These are phyloP conservation scores for Zea mays DNA, from an alignment of 176 grass and related monocot genomes.

Conservation along the genomic window DNA sequence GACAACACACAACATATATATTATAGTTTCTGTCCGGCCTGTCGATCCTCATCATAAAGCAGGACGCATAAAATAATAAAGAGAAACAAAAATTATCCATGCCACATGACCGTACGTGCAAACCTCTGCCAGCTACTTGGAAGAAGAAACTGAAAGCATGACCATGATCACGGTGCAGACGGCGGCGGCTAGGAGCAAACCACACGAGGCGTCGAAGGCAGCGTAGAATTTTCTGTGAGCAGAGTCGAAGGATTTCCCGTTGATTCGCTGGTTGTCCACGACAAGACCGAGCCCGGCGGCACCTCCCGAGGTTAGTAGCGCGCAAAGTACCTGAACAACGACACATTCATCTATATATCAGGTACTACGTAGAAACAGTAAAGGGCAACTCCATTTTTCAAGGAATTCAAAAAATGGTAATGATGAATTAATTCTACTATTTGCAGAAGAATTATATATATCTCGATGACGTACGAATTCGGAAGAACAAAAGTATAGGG, in stretches of 20 bases:
- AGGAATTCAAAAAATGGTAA: too few relatives aligned
- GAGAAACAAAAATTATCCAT: neutral
- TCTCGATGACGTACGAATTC: too few relatives aligned
- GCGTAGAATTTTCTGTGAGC: neutral
- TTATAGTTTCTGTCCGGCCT: neutral
- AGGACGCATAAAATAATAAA: neutral
- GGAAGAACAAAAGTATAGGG: too few relatives aligned
- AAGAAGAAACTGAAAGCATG: neutral
- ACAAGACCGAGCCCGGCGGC: neutral
- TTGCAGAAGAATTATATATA: too few relatives aligned
- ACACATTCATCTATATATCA: neutral
- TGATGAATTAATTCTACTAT: accelerated
- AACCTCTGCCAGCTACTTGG: neutral
- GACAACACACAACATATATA: neutral
- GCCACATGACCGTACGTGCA: too few relatives aligned
- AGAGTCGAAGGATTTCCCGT: accelerated
- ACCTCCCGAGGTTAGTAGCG: neutral
- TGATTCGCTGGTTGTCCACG: neutral
- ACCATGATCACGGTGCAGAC: slow-evolving; percentile 4
- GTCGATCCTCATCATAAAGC: neutral
- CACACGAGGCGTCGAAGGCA: neutral
- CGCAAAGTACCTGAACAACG: neutral
- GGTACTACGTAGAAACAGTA: too few relatives aligned
- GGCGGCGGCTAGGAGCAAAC: neutral
- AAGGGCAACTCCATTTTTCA: too few relatives aligned